Conservation (phyloP, 352 stramenopile genomes). For the Pythium periplocum region DNA sequence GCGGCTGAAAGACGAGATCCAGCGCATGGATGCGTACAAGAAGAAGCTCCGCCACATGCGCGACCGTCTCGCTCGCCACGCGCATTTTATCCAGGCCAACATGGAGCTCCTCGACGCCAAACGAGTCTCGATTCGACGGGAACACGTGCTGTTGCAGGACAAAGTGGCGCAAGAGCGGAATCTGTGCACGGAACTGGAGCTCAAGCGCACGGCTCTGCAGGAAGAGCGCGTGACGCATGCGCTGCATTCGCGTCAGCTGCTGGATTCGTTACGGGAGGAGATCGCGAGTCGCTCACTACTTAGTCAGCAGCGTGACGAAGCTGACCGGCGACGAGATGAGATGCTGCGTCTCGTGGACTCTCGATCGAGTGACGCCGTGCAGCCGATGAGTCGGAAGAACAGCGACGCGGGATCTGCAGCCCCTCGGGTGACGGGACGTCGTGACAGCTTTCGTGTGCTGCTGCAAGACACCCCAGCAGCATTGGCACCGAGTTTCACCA, state of each 20-base stretch:
- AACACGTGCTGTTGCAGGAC: constrained; percentile 29
- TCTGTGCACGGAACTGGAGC: constrained; percentile 22
- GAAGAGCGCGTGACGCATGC: constrained; percentile 21
- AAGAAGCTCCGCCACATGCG: constrained; percentile 45
- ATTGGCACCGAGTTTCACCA: background rate
- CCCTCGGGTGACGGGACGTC: background rate
- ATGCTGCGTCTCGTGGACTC: constrained; percentile 39
- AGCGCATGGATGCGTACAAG: constrained; percentile 46
- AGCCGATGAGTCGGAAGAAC: constrained; percentile 1
- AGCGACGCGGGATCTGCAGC: background rate
- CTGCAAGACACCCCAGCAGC: constrained; percentile 7
- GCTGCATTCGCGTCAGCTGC: constrained; percentile 25
- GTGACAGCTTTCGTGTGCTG: constrained; percentile 12
- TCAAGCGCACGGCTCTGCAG: constrained; percentile 21
- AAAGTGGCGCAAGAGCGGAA: constrained; percentile 34
- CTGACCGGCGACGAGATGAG: constrained; percentile 41
- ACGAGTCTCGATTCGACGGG: constrained; percentile 15
- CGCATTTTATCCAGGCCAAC: constrained; percentile 33
- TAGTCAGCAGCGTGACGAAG: constrained; percentile 30
- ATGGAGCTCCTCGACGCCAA: constrained; percentile 26
- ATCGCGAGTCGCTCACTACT: constrained; percentile 38
- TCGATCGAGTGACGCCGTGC: constrained; percentile 1
- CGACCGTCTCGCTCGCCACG: constrained; percentile 29
- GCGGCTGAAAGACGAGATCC: constrained; percentile 36
- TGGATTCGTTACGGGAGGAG: constrained; percentile 45